Evolutionary conservation across 1,284 basidiomycete genomes (phyloP), one percentile per base, ranked within the genome.

Genomic region (Rhizoctonia solani): DNA sequence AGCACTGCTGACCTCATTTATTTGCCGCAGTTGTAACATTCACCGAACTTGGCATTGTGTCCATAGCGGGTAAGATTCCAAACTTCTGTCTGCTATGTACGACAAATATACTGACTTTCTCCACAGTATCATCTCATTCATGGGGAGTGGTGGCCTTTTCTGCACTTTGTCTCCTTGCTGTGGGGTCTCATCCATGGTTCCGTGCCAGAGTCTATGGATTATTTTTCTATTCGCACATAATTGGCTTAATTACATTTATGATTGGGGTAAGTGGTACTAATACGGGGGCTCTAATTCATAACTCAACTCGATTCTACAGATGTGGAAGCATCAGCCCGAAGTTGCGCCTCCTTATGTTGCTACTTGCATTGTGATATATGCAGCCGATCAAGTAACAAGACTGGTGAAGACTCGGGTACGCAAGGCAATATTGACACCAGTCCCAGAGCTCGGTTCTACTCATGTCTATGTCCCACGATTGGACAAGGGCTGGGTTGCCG

Each of bases 231-330:
- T 55, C 65, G 4, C 70, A 71, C 42, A 61, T 54, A 21, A 41
- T 71, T 14, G 70, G 70, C 13, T 54, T 66, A 14, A 25, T 69
- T 30, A 54, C 47, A 1, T 29, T 69, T 25, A 37, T 70, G 27
- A 49, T 70, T 6, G 59, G 53, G n/a, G 70, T 71, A 25, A 49
- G 70, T 53, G 29, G n/a, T n/a, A n/a, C n/a, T n/a, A n/a, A n/a
- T n/a, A n/a, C n/a, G n/a, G n/a, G 3, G n/a, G 13, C 11, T 37
- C 1, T 49, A 3, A 54, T 54, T 8, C 29, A n/a, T 19, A n/a
- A 16, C n/a, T n/a, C n/a, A n/a, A n/a, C n/a, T n/a, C n/a, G n/a
- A n/a, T n/a, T 25, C 16, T n/a, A 13, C 19, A 65, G 61, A 37
- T 65, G n/a, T 65, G 61, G 61, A 65, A 65, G 13, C 61, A 65